Base-by-base conservation (phyloP, 169 alveolate species). In the Eimeria nieschulzi region DNA sequence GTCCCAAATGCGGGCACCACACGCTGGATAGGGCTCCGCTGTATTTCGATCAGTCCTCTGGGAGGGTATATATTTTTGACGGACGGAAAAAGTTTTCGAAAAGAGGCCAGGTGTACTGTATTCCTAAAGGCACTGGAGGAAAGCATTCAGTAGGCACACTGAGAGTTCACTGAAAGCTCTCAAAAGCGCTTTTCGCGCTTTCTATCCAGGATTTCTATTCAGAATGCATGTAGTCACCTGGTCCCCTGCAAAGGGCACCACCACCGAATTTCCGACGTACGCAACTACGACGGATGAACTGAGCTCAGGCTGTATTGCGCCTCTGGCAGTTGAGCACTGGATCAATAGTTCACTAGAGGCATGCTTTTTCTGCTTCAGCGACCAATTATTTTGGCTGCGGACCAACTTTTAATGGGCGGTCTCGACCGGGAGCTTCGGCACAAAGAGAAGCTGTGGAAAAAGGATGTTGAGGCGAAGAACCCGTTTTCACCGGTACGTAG, bases 1-100 rank as follows among this genome's bases (percentile, higher is more conserved):
- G 98, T 70, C 87, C 95, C n/a, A 93, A 95, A 55, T 96, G 98
- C 73, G 98, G 98, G 13, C 95, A 95, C 85, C 95, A 95, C 68
- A 95, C 98, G 5, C 90, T 96, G 15, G 96, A 94, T 21, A 92
- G 97, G 72, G 97, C 88, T 17, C 96, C 98, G 12, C 95, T 96
- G 33, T 92, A 92, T 25, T 85, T 96, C 61, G 93, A 70, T 51
- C 94, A 96, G 25, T 93, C 88, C 46, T 59, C 83, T n/a, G 97
- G 97, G 33, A 82, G 80, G 23, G 90, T 93, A 26, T 83, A 87
- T 33, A 72, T 96, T 54, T 95, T 95, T 59, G 95, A 93, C 92
- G 94, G 94, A 78, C 63, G 96, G 66, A 90, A 93, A 72, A 93
- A 91, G 59, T 76, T 86, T 10, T 95, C 94, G 17, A 80, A 95